Conservation (phyloP, 2,329 filamentous ascomycete species). For the Pseudofabraea citricarpa region DNA sequence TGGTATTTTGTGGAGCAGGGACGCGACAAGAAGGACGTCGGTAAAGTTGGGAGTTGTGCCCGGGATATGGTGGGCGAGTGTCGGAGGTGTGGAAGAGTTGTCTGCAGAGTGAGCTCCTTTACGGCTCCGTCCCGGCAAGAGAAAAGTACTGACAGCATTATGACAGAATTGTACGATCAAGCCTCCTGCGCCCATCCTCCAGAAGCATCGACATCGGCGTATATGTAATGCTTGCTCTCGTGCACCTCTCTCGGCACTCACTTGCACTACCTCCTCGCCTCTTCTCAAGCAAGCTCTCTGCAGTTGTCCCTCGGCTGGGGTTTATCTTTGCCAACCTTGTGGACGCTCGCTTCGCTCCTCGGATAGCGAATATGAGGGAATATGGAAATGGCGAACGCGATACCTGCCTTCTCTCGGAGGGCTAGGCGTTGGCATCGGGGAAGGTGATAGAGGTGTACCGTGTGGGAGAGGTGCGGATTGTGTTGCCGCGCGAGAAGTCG, state of each 20-base stretch:
- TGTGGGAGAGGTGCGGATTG: conserved; percentile 78
- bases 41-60: conserved; percentile 72
- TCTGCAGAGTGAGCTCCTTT: conserved; percentile 73
- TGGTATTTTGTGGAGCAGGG: conserved; percentile 56
- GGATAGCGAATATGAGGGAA: conserved; percentile 56
- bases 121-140: too few species aligned
- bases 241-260: conserved; percentile 58
- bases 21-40: conserved; percentile 46
- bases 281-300: conserved; percentile 20
- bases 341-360: conserved; percentile 63
- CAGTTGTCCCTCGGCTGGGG: conserved; percentile 41
- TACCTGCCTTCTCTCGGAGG: conserved; percentile 79
- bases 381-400: conserved; percentile 86
- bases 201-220: conserved; percentile 74
- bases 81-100: conserved; percentile 67
- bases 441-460: conserved; percentile 81
- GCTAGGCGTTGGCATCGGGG: conserved; percentile 80
- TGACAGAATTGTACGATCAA: conserved; percentile 93
- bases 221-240: conserved; percentile 73
- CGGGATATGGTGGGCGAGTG: conserved; percentile 84
- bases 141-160: too few species aligned
- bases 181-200: conserved; percentile 60
- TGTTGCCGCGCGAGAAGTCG: conserved; percentile 69
- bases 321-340: conserved; percentile 86
- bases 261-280: conserved; percentile 33